Conservation (phyloP, 805 yeast genomes). For the Lipomyces kockii region DNA sequence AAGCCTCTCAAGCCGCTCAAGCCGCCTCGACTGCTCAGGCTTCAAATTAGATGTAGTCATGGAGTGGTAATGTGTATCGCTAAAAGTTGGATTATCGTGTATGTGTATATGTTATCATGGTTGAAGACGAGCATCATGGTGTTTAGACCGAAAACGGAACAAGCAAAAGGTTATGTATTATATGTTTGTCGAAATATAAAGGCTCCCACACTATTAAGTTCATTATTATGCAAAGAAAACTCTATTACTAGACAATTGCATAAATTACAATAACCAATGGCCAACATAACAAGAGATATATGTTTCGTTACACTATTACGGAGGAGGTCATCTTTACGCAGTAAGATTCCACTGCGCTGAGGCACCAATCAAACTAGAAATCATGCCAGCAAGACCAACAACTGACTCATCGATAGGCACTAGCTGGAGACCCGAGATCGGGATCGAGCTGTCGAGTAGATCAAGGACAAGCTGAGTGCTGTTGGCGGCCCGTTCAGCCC, state of each 20-base stretch:
- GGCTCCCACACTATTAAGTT: background rate
- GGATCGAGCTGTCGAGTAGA: conserved; percentile 72
- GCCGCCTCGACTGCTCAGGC: background rate
- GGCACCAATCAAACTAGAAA: conserved; percentile 79
- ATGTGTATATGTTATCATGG: background rate
- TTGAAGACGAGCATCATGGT: background rate
- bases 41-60: background rate
- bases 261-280: background rate
- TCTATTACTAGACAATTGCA: conserved; percentile 3
- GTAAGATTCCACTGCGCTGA: conserved; percentile 38
- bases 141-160: background rate
- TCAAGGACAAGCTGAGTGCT: conserved; percentile 76
- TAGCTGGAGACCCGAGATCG: conserved; percentile 66
- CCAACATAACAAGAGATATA: conserved; percentile 1
- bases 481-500: conserved; percentile 53
- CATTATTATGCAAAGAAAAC: background rate
- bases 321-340: conserved; percentile 9
- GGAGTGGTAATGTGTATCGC: background rate
- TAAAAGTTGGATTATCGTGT: background rate
- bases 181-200: background rate
- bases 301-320: background rate
- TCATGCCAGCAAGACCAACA: conserved; percentile 80
- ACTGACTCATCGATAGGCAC: conserved; percentile 74
- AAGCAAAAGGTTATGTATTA: background rate
- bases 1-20: conserved; percentile 5